These are phyloP conservation scores for Crithidia fasciculata DNA, from an alignment of 208 protist genomes.

Conservation along the genomic window DNA sequence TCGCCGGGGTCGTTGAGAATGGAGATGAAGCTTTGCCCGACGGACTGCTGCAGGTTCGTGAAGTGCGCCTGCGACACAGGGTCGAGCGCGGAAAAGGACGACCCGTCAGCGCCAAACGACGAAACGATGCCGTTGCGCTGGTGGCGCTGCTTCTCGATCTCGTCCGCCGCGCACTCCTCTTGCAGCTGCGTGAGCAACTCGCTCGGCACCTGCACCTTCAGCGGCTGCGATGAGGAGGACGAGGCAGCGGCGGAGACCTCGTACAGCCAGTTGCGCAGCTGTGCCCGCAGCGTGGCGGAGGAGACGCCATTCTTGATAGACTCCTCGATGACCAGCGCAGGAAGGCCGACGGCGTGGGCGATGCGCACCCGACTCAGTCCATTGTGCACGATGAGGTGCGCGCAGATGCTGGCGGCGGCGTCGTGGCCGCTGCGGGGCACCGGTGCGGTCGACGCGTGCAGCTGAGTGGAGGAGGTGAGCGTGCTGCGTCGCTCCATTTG, in stretches of 20 bases:
- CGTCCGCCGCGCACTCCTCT: conserved; percentile 45
- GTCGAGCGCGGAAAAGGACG: conserved; percentile 64
- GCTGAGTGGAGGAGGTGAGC: conserved; percentile 29
- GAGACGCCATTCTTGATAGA: conserved; percentile 74
- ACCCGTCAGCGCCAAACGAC: conserved; percentile 30
- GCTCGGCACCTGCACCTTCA: conserved; percentile 38
- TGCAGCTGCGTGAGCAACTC: conserved; percentile 42
- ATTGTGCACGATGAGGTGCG: conserved; percentile 61
- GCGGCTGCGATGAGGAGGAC: conserved; percentile 7
- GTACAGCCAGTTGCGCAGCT: conserved; percentile 70
- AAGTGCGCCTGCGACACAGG: conserved; percentile 77
- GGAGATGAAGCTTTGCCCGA: conserved; percentile 92
- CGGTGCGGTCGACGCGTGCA: neutral
- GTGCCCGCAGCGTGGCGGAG: conserved; percentile 57
- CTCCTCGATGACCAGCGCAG: conserved; percentile 77
- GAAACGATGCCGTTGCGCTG: conserved; percentile 8
- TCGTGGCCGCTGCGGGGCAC: conserved; percentile 25
- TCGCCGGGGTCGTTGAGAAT: conserved; percentile 86
- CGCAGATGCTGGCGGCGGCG: conserved; percentile 66
- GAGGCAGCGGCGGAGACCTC: conserved; percentile 24
- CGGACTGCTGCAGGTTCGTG: conserved; percentile 55
- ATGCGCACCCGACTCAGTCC: conserved; percentile 46
- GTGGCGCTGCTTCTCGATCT: conserved; percentile 14
- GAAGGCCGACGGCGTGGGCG: conserved; percentile 59
- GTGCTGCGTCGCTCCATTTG: neutral